Conservation (phyloP, 2,329 filamentous ascomycete genomes). For the Calycina marina region DNA sequence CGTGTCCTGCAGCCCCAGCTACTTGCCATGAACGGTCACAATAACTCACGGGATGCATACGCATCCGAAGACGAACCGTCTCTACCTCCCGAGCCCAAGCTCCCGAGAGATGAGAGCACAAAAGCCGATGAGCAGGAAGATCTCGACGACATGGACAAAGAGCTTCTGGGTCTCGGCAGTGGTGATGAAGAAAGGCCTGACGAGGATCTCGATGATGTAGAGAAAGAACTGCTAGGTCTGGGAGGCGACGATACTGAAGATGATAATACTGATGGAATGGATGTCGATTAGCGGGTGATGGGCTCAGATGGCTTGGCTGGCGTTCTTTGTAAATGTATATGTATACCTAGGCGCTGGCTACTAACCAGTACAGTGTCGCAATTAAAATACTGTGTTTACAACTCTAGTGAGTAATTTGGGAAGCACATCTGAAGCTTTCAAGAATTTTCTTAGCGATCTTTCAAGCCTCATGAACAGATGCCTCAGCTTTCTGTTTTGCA, state of each 20-base stretch:
- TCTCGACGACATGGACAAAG: slow-evolving; percentile 40
- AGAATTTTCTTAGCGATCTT: too few relatives aligned
- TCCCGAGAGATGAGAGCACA: slow-evolving; percentile 27
- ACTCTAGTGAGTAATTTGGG: too few relatives aligned
- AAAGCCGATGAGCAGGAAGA: slow-evolving; percentile 20
- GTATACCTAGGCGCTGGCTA: too few relatives aligned
- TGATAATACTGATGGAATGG: slow-evolving; percentile 21
- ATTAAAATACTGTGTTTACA: too few relatives aligned
- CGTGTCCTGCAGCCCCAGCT: slow-evolving; percentile 11
- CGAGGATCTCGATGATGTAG: slow-evolving; percentile 31
- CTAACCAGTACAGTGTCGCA: too few relatives aligned
- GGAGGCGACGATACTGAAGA: slow-evolving; percentile 21
- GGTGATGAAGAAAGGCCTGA: slow-evolving; percentile 26
- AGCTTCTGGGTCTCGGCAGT: slow-evolving; percentile 31
- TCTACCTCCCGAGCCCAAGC: slow-evolving; percentile 21
- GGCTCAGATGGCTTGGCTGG: too few relatives aligned
- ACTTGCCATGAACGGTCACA: slow-evolving; percentile 11
- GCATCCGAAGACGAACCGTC: slow-evolving; percentile 23
- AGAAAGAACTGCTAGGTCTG: slow-evolving; percentile 24
- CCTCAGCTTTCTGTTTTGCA: too few relatives aligned
- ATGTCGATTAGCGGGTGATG: slow-evolving; percentile 19
- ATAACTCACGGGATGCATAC: slow-evolving; percentile 13
- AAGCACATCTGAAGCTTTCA: too few relatives aligned
- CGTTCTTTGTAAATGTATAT: too few relatives aligned
- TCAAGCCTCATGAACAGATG: too few relatives aligned